Evolutionary conservation across 768 basidiomycete genomes (phyloP).

Genomic region (Boletus rubescentipes): DNA sequence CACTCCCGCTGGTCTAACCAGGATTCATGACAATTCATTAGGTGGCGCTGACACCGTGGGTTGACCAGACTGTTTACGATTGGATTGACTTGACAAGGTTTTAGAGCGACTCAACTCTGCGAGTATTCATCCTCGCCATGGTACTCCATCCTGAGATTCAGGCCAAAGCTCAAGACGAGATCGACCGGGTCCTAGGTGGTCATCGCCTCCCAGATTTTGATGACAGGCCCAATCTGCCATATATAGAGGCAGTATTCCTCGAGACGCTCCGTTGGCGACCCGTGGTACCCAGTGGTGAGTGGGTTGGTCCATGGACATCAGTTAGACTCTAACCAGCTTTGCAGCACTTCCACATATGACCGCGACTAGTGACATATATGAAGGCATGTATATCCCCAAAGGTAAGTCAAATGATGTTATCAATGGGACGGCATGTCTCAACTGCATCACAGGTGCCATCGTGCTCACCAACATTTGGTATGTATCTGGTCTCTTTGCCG

Average conservation of each 20-base stretch:
- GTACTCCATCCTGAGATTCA: constrained; percentile 33
- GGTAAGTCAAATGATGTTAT: constrained; percentile 9
- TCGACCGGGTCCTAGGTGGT: constrained; percentile 32
- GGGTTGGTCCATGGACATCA: neutral
- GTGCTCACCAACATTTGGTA: constrained; percentile 29
- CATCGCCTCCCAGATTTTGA: constrained; percentile 28
- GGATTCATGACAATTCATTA: constrained; percentile 1
- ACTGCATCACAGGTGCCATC: constrained; percentile 12
- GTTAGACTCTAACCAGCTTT: neutral
- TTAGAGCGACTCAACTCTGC: constrained; percentile 17
- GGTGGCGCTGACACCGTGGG: constrained; percentile 31
- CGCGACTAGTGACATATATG: constrained; percentile 23
- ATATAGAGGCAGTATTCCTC: constrained; percentile 29
- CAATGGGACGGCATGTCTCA: neutral
- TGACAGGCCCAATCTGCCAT: constrained; percentile 31
- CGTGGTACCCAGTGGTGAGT: constrained; percentile 28
- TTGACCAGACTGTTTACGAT: neutral
- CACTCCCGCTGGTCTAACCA: neutral
- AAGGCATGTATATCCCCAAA: constrained; percentile 33
- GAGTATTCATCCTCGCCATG: constrained; percentile 36
- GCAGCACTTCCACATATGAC: constrained; percentile 27
- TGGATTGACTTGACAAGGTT: neutral
- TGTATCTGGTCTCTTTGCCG: neutral
- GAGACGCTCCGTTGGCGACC: constrained; percentile 36
- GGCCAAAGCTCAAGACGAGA: constrained; percentile 30